Conservation (phyloP, 2,329 filamentous ascomycete genomes). For the Pseudogymnoascus sp. region DNA sequence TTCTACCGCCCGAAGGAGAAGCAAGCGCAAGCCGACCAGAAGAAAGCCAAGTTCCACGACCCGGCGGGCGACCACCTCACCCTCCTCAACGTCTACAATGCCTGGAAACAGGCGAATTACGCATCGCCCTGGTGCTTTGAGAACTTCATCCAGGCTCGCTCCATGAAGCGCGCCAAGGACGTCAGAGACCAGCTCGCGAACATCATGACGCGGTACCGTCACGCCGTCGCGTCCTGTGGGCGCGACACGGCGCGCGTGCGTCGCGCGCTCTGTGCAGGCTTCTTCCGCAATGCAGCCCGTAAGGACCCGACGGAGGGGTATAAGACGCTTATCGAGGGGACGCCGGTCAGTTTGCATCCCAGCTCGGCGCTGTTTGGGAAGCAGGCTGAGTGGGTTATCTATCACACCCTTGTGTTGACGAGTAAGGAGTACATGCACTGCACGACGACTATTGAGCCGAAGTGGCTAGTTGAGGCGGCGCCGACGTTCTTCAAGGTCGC, state of each 20-base stretch:
- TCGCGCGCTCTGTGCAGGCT: constrained; percentile 82
- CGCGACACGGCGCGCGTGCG: constrained; percentile 80
- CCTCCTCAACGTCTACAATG: constrained; percentile 91
- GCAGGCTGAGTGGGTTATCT: constrained; percentile 92
- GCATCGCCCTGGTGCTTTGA: constrained; percentile 91
- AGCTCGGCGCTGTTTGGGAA: constrained; percentile 89
- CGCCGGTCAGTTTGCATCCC: constrained; percentile 90
- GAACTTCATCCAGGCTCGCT: constrained; percentile 90
- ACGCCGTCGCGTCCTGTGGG: constrained; percentile 75
- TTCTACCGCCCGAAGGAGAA: constrained; percentile 98
- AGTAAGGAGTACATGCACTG: constrained; percentile 98
- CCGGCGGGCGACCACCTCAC: constrained; percentile 91
- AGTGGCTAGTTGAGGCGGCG: constrained; percentile 90
- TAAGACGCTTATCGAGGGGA: constrained; percentile 93
- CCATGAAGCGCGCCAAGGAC: constrained; percentile 83
- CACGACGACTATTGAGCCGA: constrained; percentile 88
- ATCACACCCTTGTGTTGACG: constrained; percentile 82
- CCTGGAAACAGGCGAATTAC: constrained; percentile 82
- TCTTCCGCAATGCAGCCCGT: constrained; percentile 89
- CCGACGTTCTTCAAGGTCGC: constrained; percentile 99
- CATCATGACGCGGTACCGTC: constrained; percentile 89
- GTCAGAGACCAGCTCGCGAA: constrained; percentile 85
- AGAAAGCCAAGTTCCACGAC: constrained; percentile 96
- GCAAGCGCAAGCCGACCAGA: constrained; percentile 90
- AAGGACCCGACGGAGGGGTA: constrained; percentile 97